Evolutionary conservation across 1,284 basidiomycete species (phyloP).

Genomic region (Cystobasidium sp.): DNA sequence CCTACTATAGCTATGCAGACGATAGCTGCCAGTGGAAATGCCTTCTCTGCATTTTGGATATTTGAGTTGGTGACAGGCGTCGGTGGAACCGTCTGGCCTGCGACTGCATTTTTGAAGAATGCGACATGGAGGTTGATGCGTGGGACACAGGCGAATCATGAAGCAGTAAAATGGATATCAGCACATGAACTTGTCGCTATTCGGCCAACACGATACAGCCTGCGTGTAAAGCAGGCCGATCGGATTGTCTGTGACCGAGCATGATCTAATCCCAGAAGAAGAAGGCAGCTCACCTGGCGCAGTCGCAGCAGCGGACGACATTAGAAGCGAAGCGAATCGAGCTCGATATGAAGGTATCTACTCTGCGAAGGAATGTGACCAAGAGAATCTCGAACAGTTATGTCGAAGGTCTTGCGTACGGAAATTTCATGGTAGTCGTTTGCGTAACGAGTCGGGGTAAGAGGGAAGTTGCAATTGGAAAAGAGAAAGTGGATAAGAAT

Average conservation of each 20-base stretch:
- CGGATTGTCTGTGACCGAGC: background rate
- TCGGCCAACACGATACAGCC: background rate
- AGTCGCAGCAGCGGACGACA: slow-evolving; percentile 31
- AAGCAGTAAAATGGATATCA: background rate
- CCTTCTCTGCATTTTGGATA: slow-evolving; percentile 11
- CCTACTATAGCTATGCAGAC: slow-evolving; percentile 47
- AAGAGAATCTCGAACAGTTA: background rate
- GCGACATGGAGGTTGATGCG: background rate
- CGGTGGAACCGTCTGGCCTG: slow-evolving; percentile 27
- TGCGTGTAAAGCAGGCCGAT: slow-evolving; percentile 4
- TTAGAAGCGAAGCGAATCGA: background rate
- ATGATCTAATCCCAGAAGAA: background rate
- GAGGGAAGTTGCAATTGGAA: background rate
- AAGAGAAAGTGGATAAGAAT: background rate
- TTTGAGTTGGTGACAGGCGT: background rate
- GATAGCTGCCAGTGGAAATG: slow-evolving; percentile 49
- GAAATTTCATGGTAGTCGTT: background rate
- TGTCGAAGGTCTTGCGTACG: background rate
- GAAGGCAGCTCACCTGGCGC: slow-evolving; percentile 16
- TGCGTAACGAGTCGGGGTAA: background rate
- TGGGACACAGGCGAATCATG: background rate
- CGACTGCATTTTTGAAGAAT: background rate
- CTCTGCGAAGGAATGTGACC: background rate
- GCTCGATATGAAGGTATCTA: background rate
- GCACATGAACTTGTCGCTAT: background rate